Evolutionary conservation across 306 rosid genomes (phyloP).

Genomic region (Spatholobus suberectus): DNA sequence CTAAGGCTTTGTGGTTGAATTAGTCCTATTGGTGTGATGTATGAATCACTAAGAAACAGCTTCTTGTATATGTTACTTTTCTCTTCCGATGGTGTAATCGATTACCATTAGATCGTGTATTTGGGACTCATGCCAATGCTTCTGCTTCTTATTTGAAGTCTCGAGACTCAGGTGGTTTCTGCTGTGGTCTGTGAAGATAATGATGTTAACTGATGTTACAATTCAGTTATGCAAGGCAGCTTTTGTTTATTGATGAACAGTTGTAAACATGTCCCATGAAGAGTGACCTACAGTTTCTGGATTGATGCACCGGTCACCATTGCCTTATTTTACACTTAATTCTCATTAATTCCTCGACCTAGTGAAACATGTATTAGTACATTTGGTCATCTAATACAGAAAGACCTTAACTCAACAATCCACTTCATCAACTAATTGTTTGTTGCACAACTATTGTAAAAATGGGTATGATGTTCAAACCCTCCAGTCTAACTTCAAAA

Average conservation of each 20-base stretch:
- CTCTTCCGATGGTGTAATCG: background rate
- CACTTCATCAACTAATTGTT: conserved; percentile 2
- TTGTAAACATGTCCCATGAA: background rate
- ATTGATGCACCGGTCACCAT: conserved; percentile 14
- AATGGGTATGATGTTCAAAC: background rate
- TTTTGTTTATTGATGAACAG: background rate
- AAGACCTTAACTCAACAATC: background rate
- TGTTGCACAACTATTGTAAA: background rate
- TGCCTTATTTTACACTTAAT: no score
- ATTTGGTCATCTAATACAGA: conserved; percentile 26
- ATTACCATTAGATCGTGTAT: background rate
- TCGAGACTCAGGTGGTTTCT: background rate
- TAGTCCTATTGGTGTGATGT: background rate
- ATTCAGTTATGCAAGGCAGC: background rate
- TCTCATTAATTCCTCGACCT: no score
- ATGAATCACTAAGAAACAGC: background rate
- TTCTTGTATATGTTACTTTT: background rate
- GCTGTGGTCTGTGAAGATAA: background rate
- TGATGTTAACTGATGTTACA: background rate
- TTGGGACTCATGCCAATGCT: background rate
- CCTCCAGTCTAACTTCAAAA: background rate
- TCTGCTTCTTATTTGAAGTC: background rate
- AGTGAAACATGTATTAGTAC: no score
- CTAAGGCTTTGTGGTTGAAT: background rate
- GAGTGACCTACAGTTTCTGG: background rate